Percentiles rank a stretch among this genome's conserved stretches.
Conservation (phyloP, 2,329 filamentous ascomycete genomes). For the Cercospora zeina region DNA sequence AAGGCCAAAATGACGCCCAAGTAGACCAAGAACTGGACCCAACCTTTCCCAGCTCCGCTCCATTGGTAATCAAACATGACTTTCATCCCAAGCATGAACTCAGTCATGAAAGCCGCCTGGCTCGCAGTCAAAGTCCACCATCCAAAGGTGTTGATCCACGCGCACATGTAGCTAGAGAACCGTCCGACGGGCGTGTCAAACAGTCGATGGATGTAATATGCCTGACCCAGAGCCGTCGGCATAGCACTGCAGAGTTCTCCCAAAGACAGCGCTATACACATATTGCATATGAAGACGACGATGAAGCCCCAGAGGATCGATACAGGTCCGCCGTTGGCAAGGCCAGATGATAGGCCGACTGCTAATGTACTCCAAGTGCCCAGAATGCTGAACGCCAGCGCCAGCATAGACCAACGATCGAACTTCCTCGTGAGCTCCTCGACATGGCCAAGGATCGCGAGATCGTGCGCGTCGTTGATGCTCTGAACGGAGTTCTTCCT, state of each 20-base stretch:
- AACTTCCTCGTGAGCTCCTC: conserved; percentile 53
- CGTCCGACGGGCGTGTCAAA: conserved; percentile 47
- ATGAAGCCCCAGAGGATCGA: conserved; percentile 58
- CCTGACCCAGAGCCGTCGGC: conserved; percentile 62
- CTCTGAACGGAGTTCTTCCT: conserved; percentile 19
- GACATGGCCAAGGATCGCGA: conserved; percentile 48
- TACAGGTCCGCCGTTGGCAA: conserved; percentile 57
- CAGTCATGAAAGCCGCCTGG: conserved; percentile 59
- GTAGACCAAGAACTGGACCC: conserved; percentile 59
- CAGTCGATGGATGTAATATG: conserved; percentile 57
- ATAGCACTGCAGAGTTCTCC: conserved; percentile 60
- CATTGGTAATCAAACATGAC: conserved; percentile 54
- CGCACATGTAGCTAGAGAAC: conserved; percentile 58
- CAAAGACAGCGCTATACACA: conserved; percentile 57
- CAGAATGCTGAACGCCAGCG: conserved; percentile 58
- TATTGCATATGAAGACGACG: conserved; percentile 52
- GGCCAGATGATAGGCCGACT: conserved; percentile 54
- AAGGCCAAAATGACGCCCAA: conserved; percentile 52
- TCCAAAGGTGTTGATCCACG: conserved; percentile 62
- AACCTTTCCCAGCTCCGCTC: conserved; percentile 49
- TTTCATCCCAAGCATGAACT: conserved; percentile 60
- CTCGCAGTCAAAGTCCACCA: conserved; percentile 61
- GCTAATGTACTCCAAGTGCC: conserved; percentile 62
- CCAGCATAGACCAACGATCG: conserved; percentile 58
- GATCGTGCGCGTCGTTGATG: conserved; percentile 43